Evolutionary conservation across 2,329 filamentous ascomycete genomes (phyloP).

Genomic region (Alternaria panax): DNA sequence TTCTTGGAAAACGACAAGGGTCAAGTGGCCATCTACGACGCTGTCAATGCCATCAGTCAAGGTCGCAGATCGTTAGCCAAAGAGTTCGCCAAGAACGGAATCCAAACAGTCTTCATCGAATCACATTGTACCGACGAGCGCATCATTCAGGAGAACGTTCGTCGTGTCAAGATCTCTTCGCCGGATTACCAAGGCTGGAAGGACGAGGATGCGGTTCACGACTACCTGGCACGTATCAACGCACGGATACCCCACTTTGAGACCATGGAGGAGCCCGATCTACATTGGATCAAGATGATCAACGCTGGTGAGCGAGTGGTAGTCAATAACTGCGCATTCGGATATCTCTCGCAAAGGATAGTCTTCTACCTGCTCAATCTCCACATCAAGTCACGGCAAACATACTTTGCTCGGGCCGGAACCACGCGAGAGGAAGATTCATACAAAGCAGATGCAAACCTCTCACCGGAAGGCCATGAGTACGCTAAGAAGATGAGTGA

Average conservation of each 20-base stretch:
- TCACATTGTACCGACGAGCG: constrained; percentile 92
- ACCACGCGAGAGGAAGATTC: constrained; percentile 87
- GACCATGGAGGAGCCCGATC: constrained; percentile 90
- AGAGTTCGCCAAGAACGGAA: constrained; percentile 97
- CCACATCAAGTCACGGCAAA: constrained; percentile 93
- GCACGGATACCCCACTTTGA: constrained; percentile 95
- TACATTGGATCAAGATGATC: constrained; percentile 99
- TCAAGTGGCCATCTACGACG: constrained; percentile 97
- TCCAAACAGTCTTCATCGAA: constrained; percentile 95
- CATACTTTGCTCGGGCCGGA: constrained; percentile 89
- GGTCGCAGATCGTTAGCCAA: constrained; percentile 86
- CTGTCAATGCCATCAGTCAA: constrained; percentile 87
- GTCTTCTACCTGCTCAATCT: constrained; percentile 98
- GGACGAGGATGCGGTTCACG: constrained; percentile 86
- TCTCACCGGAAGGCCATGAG: constrained; percentile 79
- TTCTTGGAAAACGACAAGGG: constrained; percentile 98
- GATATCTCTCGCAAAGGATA: constrained; percentile 94
- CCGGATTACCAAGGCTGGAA: constrained; percentile 96
- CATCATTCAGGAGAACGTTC: constrained; percentile 95
- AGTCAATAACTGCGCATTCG: constrained; percentile 97
- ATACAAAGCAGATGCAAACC: constrained; percentile 87
- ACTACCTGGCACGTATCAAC: constrained; percentile 89
- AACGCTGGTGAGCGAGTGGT: constrained; percentile 93
- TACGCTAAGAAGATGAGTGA: constrained; percentile 78
- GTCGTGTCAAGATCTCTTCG: constrained; percentile 96